These are phyloP conservation scores for Aspergillus ustus DNA, from an alignment of 2,329 filamentous ascomycete species.

Conservation along the genomic window DNA sequence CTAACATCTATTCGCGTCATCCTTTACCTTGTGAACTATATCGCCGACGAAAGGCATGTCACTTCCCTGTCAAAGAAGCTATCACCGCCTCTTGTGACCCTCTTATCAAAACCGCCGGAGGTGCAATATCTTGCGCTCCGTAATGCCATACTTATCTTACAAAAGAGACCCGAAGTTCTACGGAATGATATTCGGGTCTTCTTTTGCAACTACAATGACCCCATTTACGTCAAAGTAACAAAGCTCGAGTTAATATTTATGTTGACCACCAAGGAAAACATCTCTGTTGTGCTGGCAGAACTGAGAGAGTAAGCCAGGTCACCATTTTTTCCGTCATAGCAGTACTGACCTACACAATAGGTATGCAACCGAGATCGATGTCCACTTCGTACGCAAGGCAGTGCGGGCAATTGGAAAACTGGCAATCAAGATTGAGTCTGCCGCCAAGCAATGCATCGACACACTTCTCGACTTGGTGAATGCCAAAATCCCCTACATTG, in stretches of 20 bases:
- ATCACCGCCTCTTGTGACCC: constrained; percentile 90
- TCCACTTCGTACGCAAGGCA: constrained; percentile 97
- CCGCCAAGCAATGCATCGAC: constrained; percentile 88
- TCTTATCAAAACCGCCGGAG: constrained; percentile 93
- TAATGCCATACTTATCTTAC: constrained; percentile 91
- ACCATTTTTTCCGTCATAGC: neutral
- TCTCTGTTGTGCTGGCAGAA: constrained; percentile 91
- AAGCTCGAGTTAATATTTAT: constrained; percentile 99
- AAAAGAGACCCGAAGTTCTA: constrained; percentile 88
- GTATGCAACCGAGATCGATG: constrained; percentile 96
- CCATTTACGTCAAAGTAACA: constrained; percentile 98
- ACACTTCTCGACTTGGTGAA: constrained; percentile 89
- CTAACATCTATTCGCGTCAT: constrained; percentile 96
- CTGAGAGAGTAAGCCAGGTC: constrained; percentile 71
- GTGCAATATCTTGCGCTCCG: constrained; percentile 96
- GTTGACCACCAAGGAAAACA: constrained; percentile 94
- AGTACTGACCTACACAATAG: constrained; percentile 36
- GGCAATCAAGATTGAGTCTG: constrained; percentile 97
- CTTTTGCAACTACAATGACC: constrained; percentile 99
- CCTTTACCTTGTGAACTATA: constrained; percentile 98
- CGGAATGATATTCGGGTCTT: constrained; percentile 97
- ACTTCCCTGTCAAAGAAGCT: constrained; percentile 86
- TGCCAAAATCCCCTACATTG: constrained; percentile 98
- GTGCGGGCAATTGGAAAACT: constrained; percentile 97
- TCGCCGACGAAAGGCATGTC: constrained; percentile 87